Base-by-base conservation (phyloP, 2,329 filamentous ascomycete genomes). In the Colletotrichum agaves region DNA sequence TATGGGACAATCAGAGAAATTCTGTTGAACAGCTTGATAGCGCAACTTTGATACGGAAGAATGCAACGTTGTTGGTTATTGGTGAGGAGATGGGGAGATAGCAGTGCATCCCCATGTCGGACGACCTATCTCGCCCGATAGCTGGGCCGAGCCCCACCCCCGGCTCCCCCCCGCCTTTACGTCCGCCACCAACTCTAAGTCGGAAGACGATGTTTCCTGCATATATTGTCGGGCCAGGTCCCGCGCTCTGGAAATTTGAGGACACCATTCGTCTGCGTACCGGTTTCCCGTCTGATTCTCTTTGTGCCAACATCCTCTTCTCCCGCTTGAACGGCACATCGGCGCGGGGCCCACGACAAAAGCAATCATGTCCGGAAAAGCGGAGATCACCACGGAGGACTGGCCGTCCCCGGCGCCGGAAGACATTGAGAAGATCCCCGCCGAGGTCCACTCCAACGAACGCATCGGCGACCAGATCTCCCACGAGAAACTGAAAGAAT, bases 401-500 rank as follows among this genome's bases (percentile, higher is more conserved):
- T 49, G 33, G 43, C 62, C 52, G 57, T 31, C 56, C 19, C 62
- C 56, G 49, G 57, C 49, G 43, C 47, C 60, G 53, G 63, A 65
- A n/a, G 44, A 60, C 23, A 61, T 61, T 31, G 66, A 69, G 7
- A 69, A 69, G 63, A 53, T 61, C 41, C 52, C 63, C n/a, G 53
- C 57, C 17, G 53, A 12, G n/a, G 53, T 60, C 12, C 33, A 49
- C 47, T 55, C 39, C 39, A 52, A 55, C 6, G 66, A 67, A 27
- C 62, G 58, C 7, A 67, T 69, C 58, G 75, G 77, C 3, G 77
- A 80, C 67, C 79, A 81, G 69, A 80, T 82, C 56, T 71, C 79
- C 5, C 75, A 76, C 33, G 74, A 78, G 62, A 75, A 79, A 71
- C 77, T 82, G 43, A 78, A 81, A 64, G 76, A 76, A 53, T 72